A percentile compares a stretch with the other conserved stretches of the same genome.
phyloP scores from a whole-genome alignment of 306 rosid species.

The Pyrus pyrifolia region DNA sequence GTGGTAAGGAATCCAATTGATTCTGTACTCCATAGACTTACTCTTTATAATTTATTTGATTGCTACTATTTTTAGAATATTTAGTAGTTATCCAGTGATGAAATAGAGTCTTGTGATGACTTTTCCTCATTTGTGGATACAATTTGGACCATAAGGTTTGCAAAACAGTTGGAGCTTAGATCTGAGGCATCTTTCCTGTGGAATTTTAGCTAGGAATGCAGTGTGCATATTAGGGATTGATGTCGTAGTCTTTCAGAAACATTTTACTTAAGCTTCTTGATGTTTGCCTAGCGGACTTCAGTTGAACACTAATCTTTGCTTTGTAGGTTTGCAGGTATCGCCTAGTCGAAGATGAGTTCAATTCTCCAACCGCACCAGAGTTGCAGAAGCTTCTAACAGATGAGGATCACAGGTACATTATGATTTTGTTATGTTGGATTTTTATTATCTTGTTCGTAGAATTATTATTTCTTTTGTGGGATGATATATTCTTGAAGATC shows the following conservation, averaged over 20 bases:
- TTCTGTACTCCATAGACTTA: too few relatives aligned
- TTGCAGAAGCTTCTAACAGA: constrained; percentile 82
- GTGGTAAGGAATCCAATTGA: too few relatives aligned
- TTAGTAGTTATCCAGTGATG: neutral
- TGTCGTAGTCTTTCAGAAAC: neutral
- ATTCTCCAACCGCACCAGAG: constrained; percentile 61
- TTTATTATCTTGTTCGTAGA: neutral
- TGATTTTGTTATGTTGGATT: neutral
- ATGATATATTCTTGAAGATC: neutral
- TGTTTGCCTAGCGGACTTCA: constrained; percentile 9
- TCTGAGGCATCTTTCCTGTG: neutral
- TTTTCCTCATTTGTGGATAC: neutral
- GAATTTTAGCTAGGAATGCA: too few relatives aligned
- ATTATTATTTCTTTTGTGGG: neutral
- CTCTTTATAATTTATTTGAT: too few relatives aligned
- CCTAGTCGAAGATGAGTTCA: constrained; percentile 68
- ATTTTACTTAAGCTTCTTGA: neutral
- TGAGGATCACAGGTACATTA: constrained; percentile 79
- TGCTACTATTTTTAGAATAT: neutral
- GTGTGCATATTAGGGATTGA: neutral
- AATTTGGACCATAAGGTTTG: neutral
- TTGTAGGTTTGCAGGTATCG: constrained; percentile 94
- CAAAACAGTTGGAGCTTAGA: neutral
- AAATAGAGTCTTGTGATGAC: too few relatives aligned
- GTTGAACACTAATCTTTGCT: constrained; percentile 12